Conservation (phyloP, 768 basidiomycete species). For the Pisolithus microcarpus region DNA sequence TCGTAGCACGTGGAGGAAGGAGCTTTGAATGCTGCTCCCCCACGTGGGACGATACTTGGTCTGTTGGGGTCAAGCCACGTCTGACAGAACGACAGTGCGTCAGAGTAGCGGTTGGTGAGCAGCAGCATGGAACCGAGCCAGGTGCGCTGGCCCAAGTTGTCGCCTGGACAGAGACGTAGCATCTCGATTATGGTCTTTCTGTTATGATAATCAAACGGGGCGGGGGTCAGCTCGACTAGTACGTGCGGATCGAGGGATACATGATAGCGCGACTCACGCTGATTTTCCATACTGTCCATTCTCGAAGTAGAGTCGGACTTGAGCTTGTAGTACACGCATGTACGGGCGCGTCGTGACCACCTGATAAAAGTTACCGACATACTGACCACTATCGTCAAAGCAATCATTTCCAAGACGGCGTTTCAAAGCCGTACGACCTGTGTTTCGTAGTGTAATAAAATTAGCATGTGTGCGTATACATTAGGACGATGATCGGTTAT, state of each 20-base stretch:
- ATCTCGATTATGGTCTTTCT: conserved; percentile 35
- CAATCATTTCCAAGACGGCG: conserved; percentile 24
- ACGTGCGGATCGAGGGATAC: neutral
- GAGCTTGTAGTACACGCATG: conserved; percentile 37
- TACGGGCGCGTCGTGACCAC: conserved; percentile 38
- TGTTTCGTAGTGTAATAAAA: neutral
- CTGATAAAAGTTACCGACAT: conserved; percentile 32
- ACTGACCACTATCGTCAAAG: conserved; percentile 32
- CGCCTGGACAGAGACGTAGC: conserved; percentile 37
- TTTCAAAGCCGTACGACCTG: conserved; percentile 26
- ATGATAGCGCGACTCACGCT: conserved; percentile 20
- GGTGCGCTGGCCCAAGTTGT: conserved; percentile 33
- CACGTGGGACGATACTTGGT: conserved; percentile 11
- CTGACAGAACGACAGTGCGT: conserved; percentile 38
- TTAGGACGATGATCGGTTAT: neutral
- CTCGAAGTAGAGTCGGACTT: conserved; percentile 31
- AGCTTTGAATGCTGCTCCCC: conserved; percentile 23
- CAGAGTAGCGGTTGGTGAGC: conserved; percentile 25
- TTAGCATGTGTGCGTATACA: too few species aligned
- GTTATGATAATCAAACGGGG: neutral
- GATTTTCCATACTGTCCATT: conserved; percentile 27
- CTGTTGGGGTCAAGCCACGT: conserved; percentile 19
- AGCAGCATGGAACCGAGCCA: conserved; percentile 35
- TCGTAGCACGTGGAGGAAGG: conserved; percentile 15
- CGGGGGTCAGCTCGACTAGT: neutral